Conservation (phyloP, 73 alveolate species). For the Symbiodinium pilosum region DNA sequence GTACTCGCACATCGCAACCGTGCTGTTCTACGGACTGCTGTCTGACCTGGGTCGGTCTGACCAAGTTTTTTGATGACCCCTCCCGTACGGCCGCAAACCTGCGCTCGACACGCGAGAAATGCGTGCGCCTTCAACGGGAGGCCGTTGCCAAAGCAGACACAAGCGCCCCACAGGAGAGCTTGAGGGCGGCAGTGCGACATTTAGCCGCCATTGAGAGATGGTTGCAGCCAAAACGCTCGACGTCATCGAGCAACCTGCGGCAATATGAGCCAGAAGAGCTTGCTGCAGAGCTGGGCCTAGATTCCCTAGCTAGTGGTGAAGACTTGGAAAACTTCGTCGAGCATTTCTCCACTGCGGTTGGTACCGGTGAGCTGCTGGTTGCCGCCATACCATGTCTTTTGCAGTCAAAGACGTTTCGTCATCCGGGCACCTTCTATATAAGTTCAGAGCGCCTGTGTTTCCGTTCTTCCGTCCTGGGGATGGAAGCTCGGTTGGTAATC, state of each 20-base stretch:
- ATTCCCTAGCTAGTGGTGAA: conserved; percentile 50
- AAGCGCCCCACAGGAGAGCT: conserved; percentile 60
- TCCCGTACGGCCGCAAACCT: conserved; percentile 56
- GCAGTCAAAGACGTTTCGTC: conserved; percentile 88
- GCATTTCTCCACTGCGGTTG: conserved; percentile 55
- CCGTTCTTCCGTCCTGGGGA: conserved; percentile 74
- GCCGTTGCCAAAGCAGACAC: conserved; percentile 37
- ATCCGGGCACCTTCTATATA: conserved; percentile 81
- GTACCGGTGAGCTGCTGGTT: conserved; percentile 55
- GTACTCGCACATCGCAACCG: conserved; percentile 19
- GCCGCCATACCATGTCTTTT: conserved; percentile 39
- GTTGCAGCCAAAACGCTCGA: conserved; percentile 38
- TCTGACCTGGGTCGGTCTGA: conserved; percentile 72
- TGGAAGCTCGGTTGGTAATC: conserved; percentile 65
- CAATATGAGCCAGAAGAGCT: conserved; percentile 51
- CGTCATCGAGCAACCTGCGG: conserved; percentile 10
- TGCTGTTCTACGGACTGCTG: conserved; percentile 83
- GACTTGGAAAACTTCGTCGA: conserved; percentile 74
- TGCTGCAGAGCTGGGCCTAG: conserved; percentile 37
- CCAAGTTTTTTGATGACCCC: conserved; percentile 33
- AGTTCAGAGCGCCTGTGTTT: conserved; percentile 79
- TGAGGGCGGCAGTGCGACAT: conserved; percentile 69
- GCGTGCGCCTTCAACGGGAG: conserved; percentile 67
- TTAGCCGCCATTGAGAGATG: conserved; percentile 76
- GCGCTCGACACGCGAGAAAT: conserved; percentile 28